Evolutionary conservation across 1,284 basidiomycete species (phyloP).

Genomic region (Malassezia vespertilionis): DNA sequence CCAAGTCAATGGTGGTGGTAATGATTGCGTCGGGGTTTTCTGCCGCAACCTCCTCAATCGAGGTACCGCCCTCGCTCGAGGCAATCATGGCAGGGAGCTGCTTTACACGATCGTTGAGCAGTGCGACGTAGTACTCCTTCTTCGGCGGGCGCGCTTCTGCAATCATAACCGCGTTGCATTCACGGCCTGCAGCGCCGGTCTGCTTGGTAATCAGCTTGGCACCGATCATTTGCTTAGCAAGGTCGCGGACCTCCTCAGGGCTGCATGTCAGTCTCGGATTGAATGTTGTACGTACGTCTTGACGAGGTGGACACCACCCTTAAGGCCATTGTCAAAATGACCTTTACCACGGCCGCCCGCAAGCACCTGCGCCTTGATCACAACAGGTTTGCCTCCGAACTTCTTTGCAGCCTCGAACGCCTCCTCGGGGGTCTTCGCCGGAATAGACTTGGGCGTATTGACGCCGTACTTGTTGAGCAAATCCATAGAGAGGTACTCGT

Average conservation of each 20-base stretch:
- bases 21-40: constrained; percentile 92
- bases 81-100: constrained; percentile 86
- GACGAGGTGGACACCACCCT: constrained; percentile 94
- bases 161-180: constrained; percentile 98
- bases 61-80: constrained; percentile 65
- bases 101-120: constrained; percentile 84
- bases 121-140: constrained; percentile 96
- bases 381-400: constrained; percentile 55
- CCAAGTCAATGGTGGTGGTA: constrained; percentile 81
- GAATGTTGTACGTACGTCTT: constrained; percentile 58
- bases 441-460: constrained; percentile 81
- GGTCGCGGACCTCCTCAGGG: constrained; percentile 75
- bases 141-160: constrained; percentile 84
- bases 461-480: constrained; percentile 96
- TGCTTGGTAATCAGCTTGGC: constrained; percentile 96
- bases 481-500: constrained; percentile 94
- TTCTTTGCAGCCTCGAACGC: constrained; percentile 76
- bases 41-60: constrained; percentile 98
- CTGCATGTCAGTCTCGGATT: constrained; percentile 52
- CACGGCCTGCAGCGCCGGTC: constrained; percentile 78
- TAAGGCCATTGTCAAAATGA: constrained; percentile 86
- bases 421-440: constrained; percentile 79
- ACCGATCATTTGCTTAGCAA: constrained; percentile 86
- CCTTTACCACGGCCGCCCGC: constrained; percentile 98
- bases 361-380: constrained; percentile 94